phyloP scores from a whole-genome alignment of 495 filamentous ascomycete species.

The Hypoxylon fuscum region DNA sequence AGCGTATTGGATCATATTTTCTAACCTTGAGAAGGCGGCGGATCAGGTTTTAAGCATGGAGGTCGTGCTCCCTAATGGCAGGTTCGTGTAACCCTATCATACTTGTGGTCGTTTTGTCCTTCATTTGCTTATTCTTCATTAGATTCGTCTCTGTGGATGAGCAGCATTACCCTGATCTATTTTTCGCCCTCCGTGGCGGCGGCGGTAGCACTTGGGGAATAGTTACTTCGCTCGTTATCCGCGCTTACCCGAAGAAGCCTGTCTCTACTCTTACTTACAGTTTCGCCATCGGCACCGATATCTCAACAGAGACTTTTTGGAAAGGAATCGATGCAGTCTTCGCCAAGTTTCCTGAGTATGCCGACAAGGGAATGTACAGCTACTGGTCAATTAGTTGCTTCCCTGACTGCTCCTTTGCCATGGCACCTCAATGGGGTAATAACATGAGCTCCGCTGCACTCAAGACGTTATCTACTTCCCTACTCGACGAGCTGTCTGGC shows the following conservation, averaged over 20 bases:
- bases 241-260: conserved; percentile 52
- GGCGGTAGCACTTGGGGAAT: conserved; percentile 62
- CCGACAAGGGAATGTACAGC: conserved; percentile 58
- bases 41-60: conserved; percentile 59
- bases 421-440: conserved; percentile 48
- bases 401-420: conserved; percentile 26
- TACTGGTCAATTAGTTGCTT: conserved; percentile 52
- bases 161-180: conserved; percentile 57
- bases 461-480: conserved; percentile 45
- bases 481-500: conserved; percentile 50
- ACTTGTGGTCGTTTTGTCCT: too few relatives aligned
- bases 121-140: too few relatives aligned
- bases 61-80: conserved; percentile 57
- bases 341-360: conserved; percentile 50
- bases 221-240: conserved; percentile 60
- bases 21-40: too few relatives aligned
- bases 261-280: conserved; percentile 52
- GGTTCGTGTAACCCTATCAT: too few relatives aligned
- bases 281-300: conserved; percentile 36
- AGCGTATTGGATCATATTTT: too few relatives aligned
- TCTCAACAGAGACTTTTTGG: conserved; percentile 59
- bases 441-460: conserved; percentile 38
- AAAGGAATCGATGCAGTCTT: conserved; percentile 59
- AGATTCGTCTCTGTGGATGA: conserved; percentile 51
- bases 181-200: conserved; percentile 65